Evolutionary conservation across 75 land plant species (phyloP).

Genomic region (Sequoiadendron giganteum): DNA sequence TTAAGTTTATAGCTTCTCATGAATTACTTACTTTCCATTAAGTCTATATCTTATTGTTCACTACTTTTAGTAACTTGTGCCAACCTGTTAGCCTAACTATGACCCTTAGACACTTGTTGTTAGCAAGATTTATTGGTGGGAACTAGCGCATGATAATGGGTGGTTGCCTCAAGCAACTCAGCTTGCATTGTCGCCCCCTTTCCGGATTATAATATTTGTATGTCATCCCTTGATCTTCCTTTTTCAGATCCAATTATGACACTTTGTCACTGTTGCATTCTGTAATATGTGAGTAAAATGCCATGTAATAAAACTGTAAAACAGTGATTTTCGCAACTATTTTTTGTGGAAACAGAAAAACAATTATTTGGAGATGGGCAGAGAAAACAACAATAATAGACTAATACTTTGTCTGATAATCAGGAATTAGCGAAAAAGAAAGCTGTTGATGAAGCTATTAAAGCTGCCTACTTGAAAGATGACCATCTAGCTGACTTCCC

Average conservation of each 20-base stretch:
- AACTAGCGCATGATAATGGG: not conserved
- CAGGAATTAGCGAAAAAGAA: constrained; percentile 80
- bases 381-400: not conserved
- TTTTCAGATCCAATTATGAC: not conserved
- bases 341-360: not conserved
- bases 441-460: constrained; percentile 59
- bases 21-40: not conserved
- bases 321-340: not conserved
- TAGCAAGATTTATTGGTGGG: not conserved
- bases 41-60: not conserved
- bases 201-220: not conserved
- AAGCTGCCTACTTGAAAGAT: constrained; percentile 51
- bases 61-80: not conserved
- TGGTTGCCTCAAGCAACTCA: not conserved
- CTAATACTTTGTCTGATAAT: not conserved
- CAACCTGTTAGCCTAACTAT: not conserved
- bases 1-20: not conserved
- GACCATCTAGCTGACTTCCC: constrained; percentile 69
- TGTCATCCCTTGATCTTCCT: not conserved
- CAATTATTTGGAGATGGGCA: not conserved
- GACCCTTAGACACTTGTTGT: not conserved
- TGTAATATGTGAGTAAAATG: not conserved
- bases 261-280: not conserved
- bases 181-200: not conserved
- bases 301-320: not conserved